These are phyloP conservation scores for Botrytis deweyae DNA, from an alignment of 2,329 filamentous ascomycete species.

Conservation along the genomic window DNA sequence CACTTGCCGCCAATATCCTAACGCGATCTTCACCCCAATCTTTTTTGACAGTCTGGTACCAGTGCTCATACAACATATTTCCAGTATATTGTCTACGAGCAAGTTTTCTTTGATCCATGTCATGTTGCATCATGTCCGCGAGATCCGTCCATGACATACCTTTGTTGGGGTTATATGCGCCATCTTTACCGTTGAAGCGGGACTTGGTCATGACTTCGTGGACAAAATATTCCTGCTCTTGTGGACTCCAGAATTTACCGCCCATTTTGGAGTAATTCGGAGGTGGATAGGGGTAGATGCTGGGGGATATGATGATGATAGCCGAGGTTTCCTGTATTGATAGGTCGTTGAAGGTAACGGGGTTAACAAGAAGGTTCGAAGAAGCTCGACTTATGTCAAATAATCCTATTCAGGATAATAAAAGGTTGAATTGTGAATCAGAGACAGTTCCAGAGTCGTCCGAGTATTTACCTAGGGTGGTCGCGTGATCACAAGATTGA, in stretches of 20 bases:
- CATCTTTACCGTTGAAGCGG: conserved; percentile 8
- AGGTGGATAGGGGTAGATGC: neutral
- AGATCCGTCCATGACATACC: conserved; percentile 14
- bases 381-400: neutral
- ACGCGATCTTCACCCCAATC: neutral
- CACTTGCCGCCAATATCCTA: neutral
- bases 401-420: neutral
- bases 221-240: conserved; percentile 22
- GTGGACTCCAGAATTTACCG: conserved; percentile 13
- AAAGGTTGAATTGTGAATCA: neutral
- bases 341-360: accelerated
- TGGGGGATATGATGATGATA: neutral
- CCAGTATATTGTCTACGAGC: conserved; percentile 14
- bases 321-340: neutral
- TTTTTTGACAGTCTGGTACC: conserved; percentile 23
- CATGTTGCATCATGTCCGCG: conserved; percentile 21
- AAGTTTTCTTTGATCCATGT: conserved; percentile 1
- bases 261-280: conserved; percentile 15
- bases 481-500: neutral
- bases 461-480: neutral
- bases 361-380: neutral
- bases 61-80: conserved; percentile 25
- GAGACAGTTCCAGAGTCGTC: neutral
- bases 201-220: conserved; percentile 19
- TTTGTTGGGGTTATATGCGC: neutral